phyloP scores from a whole-genome alignment of 768 basidiomycete genomes.

The Fistulinella prunicolor region DNA sequence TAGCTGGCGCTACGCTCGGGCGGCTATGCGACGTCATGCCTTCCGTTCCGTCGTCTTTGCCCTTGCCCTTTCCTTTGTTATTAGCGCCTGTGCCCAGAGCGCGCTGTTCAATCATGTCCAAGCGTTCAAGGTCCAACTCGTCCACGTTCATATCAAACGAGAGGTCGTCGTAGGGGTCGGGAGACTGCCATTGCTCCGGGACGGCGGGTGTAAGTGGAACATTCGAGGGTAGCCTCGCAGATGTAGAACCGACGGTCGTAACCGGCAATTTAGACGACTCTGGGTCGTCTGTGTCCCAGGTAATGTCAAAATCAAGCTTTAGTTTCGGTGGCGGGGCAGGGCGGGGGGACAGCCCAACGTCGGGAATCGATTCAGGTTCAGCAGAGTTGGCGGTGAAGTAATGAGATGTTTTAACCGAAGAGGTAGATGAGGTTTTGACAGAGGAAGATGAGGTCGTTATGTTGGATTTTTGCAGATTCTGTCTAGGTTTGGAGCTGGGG shows the following conservation, averaged over 20 bases:
- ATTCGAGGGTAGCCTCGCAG: slow-evolving; percentile 3
- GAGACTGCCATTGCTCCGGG: slow-evolving; percentile 15
- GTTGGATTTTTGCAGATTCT: not conserved
- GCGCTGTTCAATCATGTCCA: slow-evolving; percentile 27
- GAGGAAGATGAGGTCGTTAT: slow-evolving; percentile 18
- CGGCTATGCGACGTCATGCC: not conserved
- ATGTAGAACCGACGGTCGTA: slow-evolving; percentile 9
- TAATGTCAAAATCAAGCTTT: slow-evolving; percentile 19
- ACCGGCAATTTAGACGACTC: slow-evolving; percentile 11
- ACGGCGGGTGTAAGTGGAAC: slow-evolving; percentile 1
- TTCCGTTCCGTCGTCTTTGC: slow-evolving; percentile 14
- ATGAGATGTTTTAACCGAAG: slow-evolving; percentile 13
- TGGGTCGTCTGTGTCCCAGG: slow-evolving; percentile 33
- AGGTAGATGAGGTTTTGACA: slow-evolving; percentile 1
- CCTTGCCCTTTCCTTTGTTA: slow-evolving; percentile 23
- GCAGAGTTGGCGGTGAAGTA: slow-evolving; percentile 19
- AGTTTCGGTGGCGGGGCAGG: slow-evolving; percentile 19
- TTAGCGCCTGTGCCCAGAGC: slow-evolving; percentile 10
- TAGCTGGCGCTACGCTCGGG: not conserved
- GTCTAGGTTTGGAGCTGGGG: slow-evolving; percentile 1
- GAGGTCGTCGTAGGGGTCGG: slow-evolving; percentile 34
- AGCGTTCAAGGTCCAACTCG: slow-evolving; percentile 40
- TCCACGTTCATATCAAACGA: slow-evolving; percentile 36
- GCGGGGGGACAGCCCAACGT: slow-evolving; percentile 32
- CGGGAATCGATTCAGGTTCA: slow-evolving; percentile 13